Evolutionary conservation across 306 rosid species (phyloP).

Genomic region (Echinosophora koreensis): DNA sequence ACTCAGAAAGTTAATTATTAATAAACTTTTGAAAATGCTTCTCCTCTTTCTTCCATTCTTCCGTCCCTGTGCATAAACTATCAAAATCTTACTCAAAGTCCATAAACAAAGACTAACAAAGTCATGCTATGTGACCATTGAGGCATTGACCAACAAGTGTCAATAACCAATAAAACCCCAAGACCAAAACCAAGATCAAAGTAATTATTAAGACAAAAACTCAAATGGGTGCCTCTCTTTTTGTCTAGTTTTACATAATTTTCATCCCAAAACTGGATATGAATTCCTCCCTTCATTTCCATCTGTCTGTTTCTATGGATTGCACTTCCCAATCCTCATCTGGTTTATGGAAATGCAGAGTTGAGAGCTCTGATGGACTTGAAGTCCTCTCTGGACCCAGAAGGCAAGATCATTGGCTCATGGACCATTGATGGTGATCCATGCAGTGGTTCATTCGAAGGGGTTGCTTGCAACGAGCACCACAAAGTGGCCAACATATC

Average conservation of each 20-base stretch:
- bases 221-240: slow-evolving; percentile 50
- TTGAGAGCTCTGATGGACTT: too few relatives aligned
- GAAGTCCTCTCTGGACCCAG: too few relatives aligned
- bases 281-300: slow-evolving; percentile 48
- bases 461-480: slow-evolving; percentile 78
- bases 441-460: slow-evolving; percentile 67
- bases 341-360: too few relatives aligned
- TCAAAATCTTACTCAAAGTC: too few relatives aligned
- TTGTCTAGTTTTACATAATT: slow-evolving; percentile 21
- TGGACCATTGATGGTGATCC: too few relatives aligned
- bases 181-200: slow-evolving; percentile 15
- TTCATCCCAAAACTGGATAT: slow-evolving; percentile 45
- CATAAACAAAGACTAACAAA: too few relatives aligned
- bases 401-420: too few relatives aligned
- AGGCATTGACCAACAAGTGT: too few relatives aligned
- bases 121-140: too few relatives aligned
- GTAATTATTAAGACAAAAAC: not conserved
- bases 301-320: too few relatives aligned
- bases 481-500: slow-evolving; percentile 82
- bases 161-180: not conserved
- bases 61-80: too few relatives aligned
- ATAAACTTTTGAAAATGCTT: slow-evolving; percentile 34
- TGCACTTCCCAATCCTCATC: too few relatives aligned
- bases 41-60: not conserved
- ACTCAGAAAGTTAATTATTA: slow-evolving; percentile 43